Evolutionary conservation across 106 monocot species (phyloP).

Genomic region (Allium fistulosum): DNA sequence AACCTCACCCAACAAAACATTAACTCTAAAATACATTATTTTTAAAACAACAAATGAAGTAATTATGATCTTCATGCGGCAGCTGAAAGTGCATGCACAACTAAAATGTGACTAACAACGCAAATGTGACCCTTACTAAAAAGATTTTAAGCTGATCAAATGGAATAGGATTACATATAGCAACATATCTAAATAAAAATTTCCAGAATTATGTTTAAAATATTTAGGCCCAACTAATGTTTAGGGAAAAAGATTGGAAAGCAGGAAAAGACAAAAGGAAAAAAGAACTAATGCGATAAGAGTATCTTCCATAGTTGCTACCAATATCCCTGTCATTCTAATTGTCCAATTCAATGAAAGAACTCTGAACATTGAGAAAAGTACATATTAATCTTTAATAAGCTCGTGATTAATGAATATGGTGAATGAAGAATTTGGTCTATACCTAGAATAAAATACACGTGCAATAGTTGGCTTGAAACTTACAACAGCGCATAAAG

Average conservation of each 20-base stretch:
- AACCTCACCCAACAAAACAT: too few relatives aligned
- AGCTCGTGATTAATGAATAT: too few relatives aligned
- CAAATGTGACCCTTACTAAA: constrained; percentile 24
- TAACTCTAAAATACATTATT: too few relatives aligned
- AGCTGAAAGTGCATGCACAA: too few relatives aligned
- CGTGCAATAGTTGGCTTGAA: constrained; percentile 79
- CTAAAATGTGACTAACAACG: too few relatives aligned
- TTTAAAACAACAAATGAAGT: too few relatives aligned
- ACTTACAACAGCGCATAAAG: constrained; percentile 84
- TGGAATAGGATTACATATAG: constrained; percentile 37
- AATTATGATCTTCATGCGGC: too few relatives aligned
- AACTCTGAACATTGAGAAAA: constrained; percentile 33
- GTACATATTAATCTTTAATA: neutral
- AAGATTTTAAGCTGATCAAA: constrained; percentile 17
- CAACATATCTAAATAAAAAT: constrained; percentile 54
- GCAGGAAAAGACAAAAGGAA: neutral
- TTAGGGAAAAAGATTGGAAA: constrained; percentile 1
- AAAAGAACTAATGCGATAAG: constrained; percentile 58
- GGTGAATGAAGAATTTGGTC: too few relatives aligned
- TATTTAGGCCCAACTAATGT: too few relatives aligned
- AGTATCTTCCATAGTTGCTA: constrained; percentile 79
- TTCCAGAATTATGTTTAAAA: neutral
- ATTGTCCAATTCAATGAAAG: constrained; percentile 95
- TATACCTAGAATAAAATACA: constrained; percentile 64
- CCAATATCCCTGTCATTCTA: constrained; percentile 74